Evolutionary conservation across 2,329 filamentous ascomycete genomes (phyloP), one percentile per base, ranked within the genome.

Genomic region (Amylocarpus encephaloides): DNA sequence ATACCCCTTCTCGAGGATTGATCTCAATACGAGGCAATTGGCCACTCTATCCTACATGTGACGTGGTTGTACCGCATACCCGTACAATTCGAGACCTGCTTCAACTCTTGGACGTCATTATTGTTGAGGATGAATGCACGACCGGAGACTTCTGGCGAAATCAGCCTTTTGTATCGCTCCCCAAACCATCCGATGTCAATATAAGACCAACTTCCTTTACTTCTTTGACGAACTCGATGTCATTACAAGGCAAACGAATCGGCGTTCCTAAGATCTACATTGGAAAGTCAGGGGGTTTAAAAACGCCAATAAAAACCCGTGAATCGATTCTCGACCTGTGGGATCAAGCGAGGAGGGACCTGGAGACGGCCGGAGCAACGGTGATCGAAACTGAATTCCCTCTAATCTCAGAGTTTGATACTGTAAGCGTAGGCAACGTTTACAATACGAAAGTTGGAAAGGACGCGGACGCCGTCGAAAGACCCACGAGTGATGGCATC

Each of bases 11-110:
- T 0, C 68, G 73, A 35, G 75, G 76, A 0, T 53, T 76, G 0
- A 66, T 82, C 13, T 73, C 76, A 1, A 70, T 73, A 7, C 68
- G 76, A 1, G 78, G 78, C 0, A 64, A 73, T 5, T 79, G 75
- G 71, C 77, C 78, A 2, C 62, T 82, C 1, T 81, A 77, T 55
- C 71, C 75, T 0, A 78, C 74, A 0, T 79, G 77, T 54, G 78
- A 82, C 61, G 72, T 76, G 0, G 62, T 78, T 0, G 74, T 77
- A 0, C 77, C 77, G 1, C 74, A 78, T 47, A 73, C 77, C 0
- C 66, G 76, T 22, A 74, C 70, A 0, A 67, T 80, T 40, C 52
- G 62, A 2, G 78, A 81, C 58, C 65, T 81, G 62, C 65, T 79
- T 9, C 59, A 63, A 0, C 56, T 82, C 0, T 64, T 81, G 0